Evolutionary conservation across 176 grass and related monocot species (phyloP), one percentile per base, ranked within the genome.

Genomic region (Puccinellia tenuiflora): DNA sequence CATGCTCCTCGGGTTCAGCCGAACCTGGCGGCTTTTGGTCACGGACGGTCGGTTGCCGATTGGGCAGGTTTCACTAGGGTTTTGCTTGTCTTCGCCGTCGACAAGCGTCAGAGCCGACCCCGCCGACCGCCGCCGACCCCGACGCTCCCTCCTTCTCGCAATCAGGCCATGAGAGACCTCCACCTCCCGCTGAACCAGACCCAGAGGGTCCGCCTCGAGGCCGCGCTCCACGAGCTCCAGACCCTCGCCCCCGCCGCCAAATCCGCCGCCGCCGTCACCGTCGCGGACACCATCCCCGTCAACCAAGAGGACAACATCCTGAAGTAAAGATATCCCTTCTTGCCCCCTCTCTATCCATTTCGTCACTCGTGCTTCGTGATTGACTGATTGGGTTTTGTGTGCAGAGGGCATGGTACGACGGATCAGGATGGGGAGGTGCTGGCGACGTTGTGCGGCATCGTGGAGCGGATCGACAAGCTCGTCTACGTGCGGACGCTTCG

Each of bases 401-500:
- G 82, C 78, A 95, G 96, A 86, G 96, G 93, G 54, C 96, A 95
- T 78, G 96, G 96, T 28, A 98, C 93, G 3, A 85, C 73, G 53
- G 92, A 98, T 34, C 81, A 88, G 31, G 89, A 91, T 11, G 92
- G 90, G 29, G 79, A 98, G 85, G 90, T 98, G 64, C 91, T 95
- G 73, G 96, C 96, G n/a, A 92, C 96, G 9, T 56, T 99, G 24
- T 99, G 97, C 67, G 97, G 97, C 22, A 78, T 99, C 11, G 87
- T 99, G 25, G 97, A 99, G 85, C 90, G 97, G 68, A 91, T 99
- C 40, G 89, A 99, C 85, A 99, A 99, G 77, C 89, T 99, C 69
- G 93, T 99, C 62, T 99, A 96, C 33, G 91, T 99, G 17, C 88
- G 89, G 21, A 80, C 97, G 21, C 93, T 94, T 25, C 80, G 85